Evolutionary conservation across 352 stramenopile genomes (phyloP), one percentile per base, ranked within the genome.

Genomic region (Globisporangium rhizosaccharum): DNA sequence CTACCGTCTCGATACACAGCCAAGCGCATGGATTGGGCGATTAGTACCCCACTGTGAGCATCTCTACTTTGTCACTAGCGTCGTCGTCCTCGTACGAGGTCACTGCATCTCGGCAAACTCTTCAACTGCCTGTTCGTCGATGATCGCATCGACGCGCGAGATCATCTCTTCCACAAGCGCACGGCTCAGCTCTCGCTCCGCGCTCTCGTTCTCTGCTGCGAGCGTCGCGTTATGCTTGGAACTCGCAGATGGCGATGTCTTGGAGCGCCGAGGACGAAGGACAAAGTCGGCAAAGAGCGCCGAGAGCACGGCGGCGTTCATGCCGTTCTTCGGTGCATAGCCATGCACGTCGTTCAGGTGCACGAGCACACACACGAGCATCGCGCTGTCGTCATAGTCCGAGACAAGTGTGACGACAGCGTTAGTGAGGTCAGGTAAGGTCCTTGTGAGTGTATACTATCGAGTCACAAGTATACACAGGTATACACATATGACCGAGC

Each of bases 341-440:
- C 75, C 78, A 51, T 82, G 86, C 45, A 93, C 79, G 59, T 93
- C 83, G 65, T 93, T 93, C 53, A 90, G 56, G 54, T 93, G 83
- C 64, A 87, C 88, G 26, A 93, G 75, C 57, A 93, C 56, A 50
- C 79, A 90, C 30, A 76, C 81, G 17, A 93, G 53, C 74, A 87
- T 89, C 8, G 70, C 73, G 41, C 80, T 90, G 14, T 12, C 1
- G 30, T 15, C 17, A 23, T 36, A 36, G 30, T 4, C 8, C 30
- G 8, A 4, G 30, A 36, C 30, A 36, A 36, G 30, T 2, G 30
- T 36, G 30, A 36, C 5, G 30, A 36, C 30, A 23, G 23, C 23
- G 23, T 23, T 23, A 23, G 23, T 23, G 23, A 23, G 23, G 23
- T 23, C 23, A 23, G 23, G 23, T 23, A 23, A 33, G 28, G 28